Evolutionary conservation across 106 monocot species (phyloP), one percentile per base, ranked within the genome.

Genomic region (Agapanthus africanus): DNA sequence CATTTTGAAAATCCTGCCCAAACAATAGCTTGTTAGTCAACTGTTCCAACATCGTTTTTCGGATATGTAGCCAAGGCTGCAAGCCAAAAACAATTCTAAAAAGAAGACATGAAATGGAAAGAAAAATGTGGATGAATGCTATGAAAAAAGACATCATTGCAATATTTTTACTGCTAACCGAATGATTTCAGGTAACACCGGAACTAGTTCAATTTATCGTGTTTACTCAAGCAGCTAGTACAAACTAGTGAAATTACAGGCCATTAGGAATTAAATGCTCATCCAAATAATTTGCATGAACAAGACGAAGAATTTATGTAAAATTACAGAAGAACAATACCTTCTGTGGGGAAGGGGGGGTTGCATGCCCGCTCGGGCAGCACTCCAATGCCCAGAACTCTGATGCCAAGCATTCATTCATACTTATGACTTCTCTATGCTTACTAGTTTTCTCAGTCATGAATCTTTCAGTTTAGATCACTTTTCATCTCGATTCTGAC

Each of bases 1-100:
- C 68, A 68, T 68, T 68, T 35, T 46, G 33, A 28, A 68, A 34
- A 35, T 68, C 68, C 68, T 68, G 49, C 6, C 25, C 68, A 68
- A 36, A 68, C n/a, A 50, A 50, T n/a, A n/a, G n/a, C n/a, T 65
- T 39, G 64, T 39, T 21, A 65, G 64, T 65, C 64, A 33, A 35
- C 4, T 0, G 33, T 19, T 61, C n/a, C 59, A 61, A 35, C 19
- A n/a, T 30, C 18, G 36, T 57, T 30, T 30, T 11, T 57, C 27
- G 56, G 10, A 57, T 1, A 28, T 57, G 56, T 14, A 61, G 36
- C 7, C n/a, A 14, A 61, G 10, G 4, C 59, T 59, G 11, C 11
- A 59, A 32, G 2, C 56, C 61, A 61, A 0, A 30, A 56, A 10
- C 10, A 14, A 56, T 11, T 26, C 37, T 11, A 22, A 64, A 64